phyloP scores from a whole-genome alignment of 139 green algal species.

The Klebsormidium nitens region DNA sequence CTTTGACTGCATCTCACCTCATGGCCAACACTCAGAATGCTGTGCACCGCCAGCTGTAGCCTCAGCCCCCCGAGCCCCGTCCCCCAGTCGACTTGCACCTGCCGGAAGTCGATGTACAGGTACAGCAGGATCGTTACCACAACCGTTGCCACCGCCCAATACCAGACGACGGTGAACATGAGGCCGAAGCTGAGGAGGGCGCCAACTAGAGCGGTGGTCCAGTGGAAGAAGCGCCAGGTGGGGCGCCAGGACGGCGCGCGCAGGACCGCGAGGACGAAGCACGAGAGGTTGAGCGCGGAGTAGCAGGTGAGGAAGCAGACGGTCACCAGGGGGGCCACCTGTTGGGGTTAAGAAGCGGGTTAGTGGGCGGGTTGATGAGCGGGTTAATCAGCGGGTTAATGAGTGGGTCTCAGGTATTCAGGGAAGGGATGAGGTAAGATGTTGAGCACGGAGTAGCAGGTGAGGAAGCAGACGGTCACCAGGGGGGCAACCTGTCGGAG shows the following conservation, averaged over 20 bases:
- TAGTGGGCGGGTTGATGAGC: too few species aligned
- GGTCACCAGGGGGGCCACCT: constrained; percentile 22
- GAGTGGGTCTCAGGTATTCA: too few species aligned
- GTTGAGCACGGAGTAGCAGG: constrained; percentile 20
- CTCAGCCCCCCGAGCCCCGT: constrained; percentile 16
- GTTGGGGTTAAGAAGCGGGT: too few species aligned
- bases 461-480: constrained; percentile 30
- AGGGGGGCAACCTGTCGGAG: constrained; percentile 29
- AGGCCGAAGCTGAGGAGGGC: constrained; percentile 13
- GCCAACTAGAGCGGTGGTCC: constrained; percentile 8
- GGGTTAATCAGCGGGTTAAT: too few species aligned
- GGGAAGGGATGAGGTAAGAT: too few species aligned
- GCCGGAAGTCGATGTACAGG: constrained; percentile 16
- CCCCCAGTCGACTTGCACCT: constrained; percentile 24
- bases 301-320: constrained; percentile 34
- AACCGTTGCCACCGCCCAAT: constrained; percentile 10
- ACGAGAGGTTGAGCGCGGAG: constrained; percentile 17
- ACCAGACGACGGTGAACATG: constrained; percentile 26
- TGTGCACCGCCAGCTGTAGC: constrained; percentile 13
- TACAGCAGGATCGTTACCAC: constrained; percentile 8
- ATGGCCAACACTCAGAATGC: neutral
- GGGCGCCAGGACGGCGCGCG: constrained; percentile 8
- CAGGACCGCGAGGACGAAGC: neutral
- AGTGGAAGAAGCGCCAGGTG: constrained; percentile 23
- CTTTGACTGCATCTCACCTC: too few species aligned